Evolutionary conservation across 2,329 filamentous ascomycete species (phyloP), one percentile per base, ranked within the genome.

Genomic region (Phaeosphaeria sp.): DNA sequence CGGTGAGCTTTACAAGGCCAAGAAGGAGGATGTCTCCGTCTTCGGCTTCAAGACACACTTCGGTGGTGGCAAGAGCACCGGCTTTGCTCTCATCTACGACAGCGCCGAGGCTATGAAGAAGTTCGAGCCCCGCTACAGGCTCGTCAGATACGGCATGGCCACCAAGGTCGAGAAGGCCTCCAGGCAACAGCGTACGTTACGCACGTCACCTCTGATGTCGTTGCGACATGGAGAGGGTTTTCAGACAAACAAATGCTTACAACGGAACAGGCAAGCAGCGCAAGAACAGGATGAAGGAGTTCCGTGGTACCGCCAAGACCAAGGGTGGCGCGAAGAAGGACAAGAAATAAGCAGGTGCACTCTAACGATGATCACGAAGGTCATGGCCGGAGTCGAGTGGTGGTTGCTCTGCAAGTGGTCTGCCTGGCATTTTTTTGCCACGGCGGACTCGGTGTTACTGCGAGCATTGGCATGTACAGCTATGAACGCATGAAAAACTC

Each of bases 231-330:
- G 42, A 49, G 51, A 57, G 24, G 33, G 55, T 52, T n/a, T 56
- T 36, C 53, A 58, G 49, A 42, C 39, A 13, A 51, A 39, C 13
- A 40, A 3, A 22, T 20, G 25, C 20, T 49, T 39, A 39, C 27
- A 39, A 39, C 17, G 2, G 9, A 52, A 86, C 84, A 98, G 94
- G 94, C 90, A 99, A 99, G 89, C 95, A 98, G 87, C 91, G 95
- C 87, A 99, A 99, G 92, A 99, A 99, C 92, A 89, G 94, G 83
- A 89, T 91, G 85, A 98, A 99, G 93, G 95, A 94, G 81, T 91
- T 97, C 83, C 91, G 95, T 76, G 95, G 95, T 81, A 96, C 92
- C 77, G 94, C 93, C 79, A 99, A 99, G 92, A 89, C 89, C 87
- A 97, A 97, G 92, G 93, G 93, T 82, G 90, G 89, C 80, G 89